These are phyloP conservation scores for Sporothrix inflata DNA, from an alignment of 2,329 filamentous ascomycete genomes.

Conservation along the genomic window DNA sequence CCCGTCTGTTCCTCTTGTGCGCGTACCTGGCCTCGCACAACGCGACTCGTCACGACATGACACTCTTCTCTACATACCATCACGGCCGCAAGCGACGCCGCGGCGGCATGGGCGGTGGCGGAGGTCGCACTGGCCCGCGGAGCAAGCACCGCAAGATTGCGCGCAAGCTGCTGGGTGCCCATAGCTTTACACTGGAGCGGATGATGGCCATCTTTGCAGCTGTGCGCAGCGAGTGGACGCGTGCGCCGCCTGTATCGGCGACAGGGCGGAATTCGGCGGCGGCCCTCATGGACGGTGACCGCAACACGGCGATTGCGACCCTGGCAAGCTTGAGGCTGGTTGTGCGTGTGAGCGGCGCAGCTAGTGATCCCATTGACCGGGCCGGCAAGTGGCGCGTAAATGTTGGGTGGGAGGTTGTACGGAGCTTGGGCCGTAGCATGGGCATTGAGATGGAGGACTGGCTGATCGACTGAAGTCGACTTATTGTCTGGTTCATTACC, in stretches of 20 bases:
- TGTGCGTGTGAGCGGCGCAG: constrained; percentile 62
- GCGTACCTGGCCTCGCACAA: constrained; percentile 85
- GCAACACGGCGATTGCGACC: constrained; percentile 70
- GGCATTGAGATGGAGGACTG: constrained; percentile 81
- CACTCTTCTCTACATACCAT: constrained; percentile 75
- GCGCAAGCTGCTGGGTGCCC: constrained; percentile 74
- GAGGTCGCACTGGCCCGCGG: constrained; percentile 36
- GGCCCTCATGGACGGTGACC: constrained; percentile 55
- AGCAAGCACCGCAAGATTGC: constrained; percentile 72
- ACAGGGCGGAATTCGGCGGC: constrained; percentile 33
- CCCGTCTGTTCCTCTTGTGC: constrained; percentile 73
- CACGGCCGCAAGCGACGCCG: constrained; percentile 55
- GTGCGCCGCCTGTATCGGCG: constrained; percentile 38
- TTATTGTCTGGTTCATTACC: not conserved
- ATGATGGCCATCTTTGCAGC: constrained; percentile 77
- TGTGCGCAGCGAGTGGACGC: constrained; percentile 60
- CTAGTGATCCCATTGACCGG: constrained; percentile 67
- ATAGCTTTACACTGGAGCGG: constrained; percentile 76
- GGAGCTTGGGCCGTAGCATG: constrained; percentile 70
- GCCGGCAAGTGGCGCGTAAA: constrained; percentile 77
- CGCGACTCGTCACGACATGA: constrained; percentile 69
- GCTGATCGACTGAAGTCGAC: constrained; percentile 61
- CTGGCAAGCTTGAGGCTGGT: constrained; percentile 71
- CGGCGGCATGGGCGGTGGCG: constrained; percentile 47
- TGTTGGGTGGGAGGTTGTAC: constrained; percentile 76